Conservation (phyloP, 2,329 filamentous ascomycete species). For the Amesomyces nigricolor region DNA sequence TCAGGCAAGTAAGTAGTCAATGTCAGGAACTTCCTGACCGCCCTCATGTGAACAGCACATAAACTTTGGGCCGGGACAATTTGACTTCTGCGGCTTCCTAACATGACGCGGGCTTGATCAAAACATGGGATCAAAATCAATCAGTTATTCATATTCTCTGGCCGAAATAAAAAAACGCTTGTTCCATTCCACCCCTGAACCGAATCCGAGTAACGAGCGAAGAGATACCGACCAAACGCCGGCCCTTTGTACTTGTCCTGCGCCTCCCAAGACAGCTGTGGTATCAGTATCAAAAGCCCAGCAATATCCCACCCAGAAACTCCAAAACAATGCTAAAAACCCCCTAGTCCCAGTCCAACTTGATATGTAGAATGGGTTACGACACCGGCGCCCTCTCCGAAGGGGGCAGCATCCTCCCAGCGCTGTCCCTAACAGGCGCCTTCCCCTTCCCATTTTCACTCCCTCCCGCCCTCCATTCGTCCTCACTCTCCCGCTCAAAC, state of each 20-base stretch:
- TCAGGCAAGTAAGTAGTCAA: too few relatives aligned
- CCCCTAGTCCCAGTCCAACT: neutral
- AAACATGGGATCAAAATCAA: too few relatives aligned
- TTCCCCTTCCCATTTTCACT: constrained; percentile 41
- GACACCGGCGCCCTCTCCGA: constrained; percentile 46
- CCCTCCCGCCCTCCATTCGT: constrained; percentile 37
- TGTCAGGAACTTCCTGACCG: too few relatives aligned
- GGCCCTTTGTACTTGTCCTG: neutral
- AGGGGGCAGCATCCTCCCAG: constrained; percentile 46
- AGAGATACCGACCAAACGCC: constrained; percentile 1
- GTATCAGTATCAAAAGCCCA: constrained; percentile 17
- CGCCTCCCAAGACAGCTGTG: constrained; percentile 13
- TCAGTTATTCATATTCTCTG: too few relatives aligned
- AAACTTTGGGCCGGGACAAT: too few relatives aligned
- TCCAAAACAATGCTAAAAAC: constrained; percentile 21
- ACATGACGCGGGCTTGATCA: too few relatives aligned
- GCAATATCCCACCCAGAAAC: constrained; percentile 13
- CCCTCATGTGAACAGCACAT: too few relatives aligned
- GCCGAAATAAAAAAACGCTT: too few relatives aligned
- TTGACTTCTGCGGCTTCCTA: too few relatives aligned
- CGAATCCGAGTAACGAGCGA: neutral
- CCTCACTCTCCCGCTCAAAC: constrained; percentile 43
- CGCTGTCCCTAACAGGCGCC: constrained; percentile 41
- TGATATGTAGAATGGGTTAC: neutral
- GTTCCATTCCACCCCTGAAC: too few relatives aligned